phyloP scores from a whole-genome alignment of 805 yeast genomes.

The Lachancea sp. region DNA sequence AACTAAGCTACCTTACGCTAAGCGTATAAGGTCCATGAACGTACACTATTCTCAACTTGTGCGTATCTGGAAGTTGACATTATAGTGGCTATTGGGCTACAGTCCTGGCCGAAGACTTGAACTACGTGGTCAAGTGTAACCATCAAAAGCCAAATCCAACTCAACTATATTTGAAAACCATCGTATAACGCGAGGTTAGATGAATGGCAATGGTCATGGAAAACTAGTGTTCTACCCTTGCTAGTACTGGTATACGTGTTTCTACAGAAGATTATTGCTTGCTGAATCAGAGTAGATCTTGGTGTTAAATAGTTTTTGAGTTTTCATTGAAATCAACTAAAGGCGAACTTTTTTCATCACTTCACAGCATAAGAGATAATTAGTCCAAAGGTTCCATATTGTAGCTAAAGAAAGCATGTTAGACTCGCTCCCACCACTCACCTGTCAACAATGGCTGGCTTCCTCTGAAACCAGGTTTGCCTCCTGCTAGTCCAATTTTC shows the following conservation, averaged over 20 bases:
- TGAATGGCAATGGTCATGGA: too few relatives aligned
- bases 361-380: slow-evolving; percentile 1
- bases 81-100: background rate
- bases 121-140: background rate
- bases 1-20: too few relatives aligned
- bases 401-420: background rate
- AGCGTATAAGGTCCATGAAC: slow-evolving; percentile 6
- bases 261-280: too few relatives aligned
- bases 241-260: too few relatives aligned
- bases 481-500: background rate
- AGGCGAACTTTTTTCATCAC: slow-evolving; percentile 37
- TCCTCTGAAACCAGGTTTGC: slow-evolving; percentile 12
- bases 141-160: background rate
- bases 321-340: slow-evolving; percentile 31
- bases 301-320: slow-evolving; percentile 34
- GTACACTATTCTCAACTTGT: slow-evolving; percentile 28
- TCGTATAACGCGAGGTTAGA: too few relatives aligned
- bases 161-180: too few relatives aligned
- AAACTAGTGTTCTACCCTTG: too few relatives aligned
- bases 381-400: too few relatives aligned
- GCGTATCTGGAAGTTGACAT: slow-evolving; percentile 32
- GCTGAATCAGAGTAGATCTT: slow-evolving; percentile 38
- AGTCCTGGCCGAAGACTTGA: background rate
- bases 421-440: background rate
- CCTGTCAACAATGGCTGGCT: slow-evolving; percentile 13